Evolutionary conservation across 1,139 yeast genomes (phyloP), one percentile per base, ranked within the genome.

Genomic region (Taphrina populina): DNA sequence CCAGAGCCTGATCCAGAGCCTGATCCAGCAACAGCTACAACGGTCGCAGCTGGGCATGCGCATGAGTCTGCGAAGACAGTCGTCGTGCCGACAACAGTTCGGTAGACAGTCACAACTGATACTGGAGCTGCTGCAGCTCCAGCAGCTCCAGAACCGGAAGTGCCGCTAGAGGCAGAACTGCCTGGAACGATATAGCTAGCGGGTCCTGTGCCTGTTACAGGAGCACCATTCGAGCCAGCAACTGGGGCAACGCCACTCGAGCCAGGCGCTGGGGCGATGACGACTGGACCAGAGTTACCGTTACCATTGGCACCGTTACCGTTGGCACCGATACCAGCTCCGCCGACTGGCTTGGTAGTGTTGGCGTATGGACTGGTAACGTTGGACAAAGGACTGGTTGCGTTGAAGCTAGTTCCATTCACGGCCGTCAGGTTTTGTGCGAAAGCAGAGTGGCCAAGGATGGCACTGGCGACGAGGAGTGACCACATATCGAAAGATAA

Each of bases 51-150:
- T 27, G 30, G 30, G 13, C 43, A 37, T 21, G 43, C 43, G 15
- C 43, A 37, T 21, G 29, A 7, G 43, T 21, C 11, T 29, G 29
- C 21, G 21, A 37, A 6, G 43, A 37, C 19, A 29, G 24, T 29
- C 10, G 43, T 37, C 5, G 21, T 37, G 13, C 23, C 43, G 15
- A 23, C 21, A 29, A 37, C 17, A 19, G 43, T 37, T 19, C 43
- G 10, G 43, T 21, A 37, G 43, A 37, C 17, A 17, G 43, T 37
- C 19, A 37, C 43, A 17, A 37, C 29, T 13, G 43, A 29, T 6
- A 21, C 29, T 8, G 43, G 43, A 23, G 43, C n/a, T 11, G 11
- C 30, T 11, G 30, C 30, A 11, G 43, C 43, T 11, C 43, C 43
- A 2, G 30, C 43, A 2, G 11, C 43, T 8, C 21, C 29, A 27